These are phyloP conservation scores for Fennellomyces sp. DNA, from an alignment of 371 early-diverging fungal species.

Conservation along the genomic window DNA sequence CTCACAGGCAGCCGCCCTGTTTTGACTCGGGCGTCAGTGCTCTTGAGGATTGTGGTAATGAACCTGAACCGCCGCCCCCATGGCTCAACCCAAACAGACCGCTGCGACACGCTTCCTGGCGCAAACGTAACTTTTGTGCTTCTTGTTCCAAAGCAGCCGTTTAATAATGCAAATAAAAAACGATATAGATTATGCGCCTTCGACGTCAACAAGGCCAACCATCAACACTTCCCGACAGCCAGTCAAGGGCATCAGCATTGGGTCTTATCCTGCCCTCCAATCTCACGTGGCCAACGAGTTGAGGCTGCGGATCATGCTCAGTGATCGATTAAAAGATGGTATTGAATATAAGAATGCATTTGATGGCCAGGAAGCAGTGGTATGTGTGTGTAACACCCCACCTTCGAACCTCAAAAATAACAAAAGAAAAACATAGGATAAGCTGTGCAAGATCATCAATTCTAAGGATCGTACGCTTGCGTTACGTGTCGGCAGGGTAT, in stretches of 20 bases:
- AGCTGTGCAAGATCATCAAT: conserved; percentile 49
- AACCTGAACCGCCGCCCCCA: not conserved
- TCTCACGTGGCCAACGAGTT: conserved; percentile 80
- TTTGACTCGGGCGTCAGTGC: not conserved
- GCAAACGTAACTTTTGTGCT: not conserved
- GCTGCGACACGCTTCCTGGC: not conserved
- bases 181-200: not conserved
- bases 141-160: not conserved
- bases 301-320: conserved; percentile 42
- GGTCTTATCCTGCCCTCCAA: conserved; percentile 69
- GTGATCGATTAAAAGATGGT: conserved; percentile 66
- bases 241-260: not conserved
- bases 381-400: no score
- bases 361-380: conserved; percentile 76
- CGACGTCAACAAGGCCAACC: not conserved
- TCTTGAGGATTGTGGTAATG: not conserved
- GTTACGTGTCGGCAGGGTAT: conserved; percentile 66
- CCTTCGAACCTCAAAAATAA: not conserved
- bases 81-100: conserved; percentile 1
- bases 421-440: conserved; percentile 38
- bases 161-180: not conserved
- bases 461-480: conserved; percentile 71
- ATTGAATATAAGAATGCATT: conserved; percentile 77
- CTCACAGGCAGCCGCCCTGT: not conserved
- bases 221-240: not conserved